phyloP scores from a whole-genome alignment of 129 eudicot genomes.

The Lonicera japonica region DNA sequence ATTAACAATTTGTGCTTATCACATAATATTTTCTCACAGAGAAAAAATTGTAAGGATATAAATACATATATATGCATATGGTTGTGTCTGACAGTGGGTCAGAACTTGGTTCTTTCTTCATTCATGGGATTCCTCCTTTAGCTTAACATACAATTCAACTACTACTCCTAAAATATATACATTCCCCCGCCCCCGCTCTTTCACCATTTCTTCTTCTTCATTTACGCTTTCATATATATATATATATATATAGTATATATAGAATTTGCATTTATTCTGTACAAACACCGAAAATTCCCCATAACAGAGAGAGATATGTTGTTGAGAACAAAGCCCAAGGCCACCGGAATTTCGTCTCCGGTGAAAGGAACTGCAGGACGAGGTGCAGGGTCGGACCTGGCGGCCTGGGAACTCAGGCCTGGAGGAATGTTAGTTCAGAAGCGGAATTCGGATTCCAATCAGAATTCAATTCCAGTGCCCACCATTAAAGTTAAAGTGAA shows the following conservation, averaged over 20 bases:
- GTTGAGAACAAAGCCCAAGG: conserved; percentile 47
- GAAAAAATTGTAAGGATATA: too few species aligned
- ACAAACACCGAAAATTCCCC: background rate
- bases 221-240: background rate
- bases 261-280: background rate
- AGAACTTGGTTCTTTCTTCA: conserved; percentile 66
- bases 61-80: too few species aligned
- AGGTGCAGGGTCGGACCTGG: conserved; percentile 23
- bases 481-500: conserved; percentile 72
- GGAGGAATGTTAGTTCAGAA: conserved; percentile 93
- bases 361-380: conserved; percentile 26
- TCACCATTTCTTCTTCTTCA: conserved; percentile 20
- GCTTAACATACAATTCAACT: conserved; percentile 58
- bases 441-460: conserved; percentile 66
- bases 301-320: conserved; percentile 21
- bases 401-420: conserved; percentile 74
- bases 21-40: too few species aligned
- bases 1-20: too few species aligned
- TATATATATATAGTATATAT: too few species aligned
- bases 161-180: conserved; percentile 29
- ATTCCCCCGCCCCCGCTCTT: conserved; percentile 25
- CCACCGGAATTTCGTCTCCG: conserved; percentile 26
- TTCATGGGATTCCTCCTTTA: conserved; percentile 53
- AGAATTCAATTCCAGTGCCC: conserved; percentile 32
- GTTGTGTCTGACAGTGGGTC: conserved; percentile 43